Evolutionary conservation across 1,139 yeast genomes (phyloP).

Genomic region (Yamadazyma buinensis): DNA sequence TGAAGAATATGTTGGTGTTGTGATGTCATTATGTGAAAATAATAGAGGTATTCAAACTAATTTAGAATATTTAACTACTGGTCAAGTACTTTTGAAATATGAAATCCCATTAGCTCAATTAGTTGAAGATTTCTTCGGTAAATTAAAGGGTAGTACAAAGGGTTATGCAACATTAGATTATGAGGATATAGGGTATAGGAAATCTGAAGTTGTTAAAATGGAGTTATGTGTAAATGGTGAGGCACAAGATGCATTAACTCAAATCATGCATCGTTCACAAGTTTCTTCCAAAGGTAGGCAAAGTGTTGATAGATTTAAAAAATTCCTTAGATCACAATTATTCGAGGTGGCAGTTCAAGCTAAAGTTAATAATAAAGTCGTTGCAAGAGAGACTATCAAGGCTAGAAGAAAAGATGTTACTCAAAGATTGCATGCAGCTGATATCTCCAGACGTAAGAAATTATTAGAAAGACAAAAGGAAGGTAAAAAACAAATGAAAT

Average conservation of each 20-base stretch:
- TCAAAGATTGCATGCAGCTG: constrained; percentile 90
- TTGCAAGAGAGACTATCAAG: constrained; percentile 90
- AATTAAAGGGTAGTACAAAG: constrained; percentile 80
- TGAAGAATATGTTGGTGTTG: constrained; percentile 80
- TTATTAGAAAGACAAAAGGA: constrained; percentile 86
- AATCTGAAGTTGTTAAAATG: constrained; percentile 79
- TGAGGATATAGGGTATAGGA: constrained; percentile 84
- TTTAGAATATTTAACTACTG: constrained; percentile 70
- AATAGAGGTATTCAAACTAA: constrained; percentile 83
- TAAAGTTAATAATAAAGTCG: constrained; percentile 71
- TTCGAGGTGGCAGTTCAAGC: constrained; percentile 95
- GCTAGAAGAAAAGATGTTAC: constrained; percentile 93
- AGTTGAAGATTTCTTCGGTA: constrained; percentile 94
- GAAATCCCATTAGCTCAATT: constrained; percentile 82
- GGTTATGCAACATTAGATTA: constrained; percentile 95
- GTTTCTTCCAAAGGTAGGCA: constrained; percentile 70
- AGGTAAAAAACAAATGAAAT: constrained; percentile 83
- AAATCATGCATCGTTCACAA: constrained; percentile 80
- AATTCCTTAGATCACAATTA: constrained; percentile 72
- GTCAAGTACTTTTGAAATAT: constrained; percentile 78
- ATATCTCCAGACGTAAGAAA: constrained; percentile 85
- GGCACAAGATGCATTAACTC: constrained; percentile 89
- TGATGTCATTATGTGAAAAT: constrained; percentile 79
- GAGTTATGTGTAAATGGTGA: constrained; percentile 87
- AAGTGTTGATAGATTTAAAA: constrained; percentile 79